phyloP scores from a whole-genome alignment of 2,329 filamentous ascomycete species.

The Alternaria triticimaculans region DNA sequence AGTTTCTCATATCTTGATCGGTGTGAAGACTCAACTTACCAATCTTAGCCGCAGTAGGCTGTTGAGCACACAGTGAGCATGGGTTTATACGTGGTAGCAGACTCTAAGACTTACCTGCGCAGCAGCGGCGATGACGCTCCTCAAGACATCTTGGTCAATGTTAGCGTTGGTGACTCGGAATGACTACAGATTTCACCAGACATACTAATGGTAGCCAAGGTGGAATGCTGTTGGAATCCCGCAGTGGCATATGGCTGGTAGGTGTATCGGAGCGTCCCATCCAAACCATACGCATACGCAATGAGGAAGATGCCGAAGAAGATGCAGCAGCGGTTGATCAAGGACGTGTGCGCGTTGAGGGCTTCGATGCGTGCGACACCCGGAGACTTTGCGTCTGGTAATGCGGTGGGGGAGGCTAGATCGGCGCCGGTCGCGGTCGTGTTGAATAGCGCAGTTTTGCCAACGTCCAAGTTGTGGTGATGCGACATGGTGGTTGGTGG shows the following conservation, averaged over 20 bases:
- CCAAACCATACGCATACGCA: constrained; percentile 67
- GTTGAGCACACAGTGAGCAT: not conserved
- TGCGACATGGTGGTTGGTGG: not conserved
- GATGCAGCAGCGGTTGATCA: constrained; percentile 61
- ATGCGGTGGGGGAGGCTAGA: not conserved
- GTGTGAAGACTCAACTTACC: constrained; percentile 29
- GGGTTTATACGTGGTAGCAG: not conserved
- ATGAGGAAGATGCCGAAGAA: constrained; percentile 68
- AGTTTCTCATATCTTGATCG: not conserved
- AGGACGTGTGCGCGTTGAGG: constrained; percentile 60
- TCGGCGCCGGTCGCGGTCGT: not conserved
- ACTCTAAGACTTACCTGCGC: constrained; percentile 40
- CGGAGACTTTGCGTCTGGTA: constrained; percentile 49
- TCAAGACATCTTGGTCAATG: constrained; percentile 53
- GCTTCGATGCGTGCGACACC: constrained; percentile 68
- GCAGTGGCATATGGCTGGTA: constrained; percentile 61
- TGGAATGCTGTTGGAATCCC: constrained; percentile 60
- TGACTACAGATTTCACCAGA: not conserved
- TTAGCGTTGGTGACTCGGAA: not conserved
- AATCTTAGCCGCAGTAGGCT: constrained; percentile 65
- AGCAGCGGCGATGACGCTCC: constrained; percentile 66
- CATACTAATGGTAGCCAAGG: constrained; percentile 57
- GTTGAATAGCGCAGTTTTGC: not conserved
- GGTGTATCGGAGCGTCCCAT: constrained; percentile 57
- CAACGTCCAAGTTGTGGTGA: not conserved